Base-by-base conservation (phyloP, 306 rosid species). In the Prunus salicina region DNA sequence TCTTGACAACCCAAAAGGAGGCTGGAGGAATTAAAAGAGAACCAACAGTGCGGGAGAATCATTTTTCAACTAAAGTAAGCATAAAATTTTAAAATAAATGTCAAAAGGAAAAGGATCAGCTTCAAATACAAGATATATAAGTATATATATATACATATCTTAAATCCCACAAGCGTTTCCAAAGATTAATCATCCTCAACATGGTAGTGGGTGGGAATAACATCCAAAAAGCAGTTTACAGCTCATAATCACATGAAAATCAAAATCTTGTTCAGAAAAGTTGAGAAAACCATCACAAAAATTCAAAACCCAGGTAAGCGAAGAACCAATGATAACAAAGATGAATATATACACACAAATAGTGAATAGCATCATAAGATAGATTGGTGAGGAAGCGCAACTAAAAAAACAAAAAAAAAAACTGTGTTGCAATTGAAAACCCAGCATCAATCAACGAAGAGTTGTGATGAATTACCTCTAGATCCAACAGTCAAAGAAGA, bases 401-500 rank as follows among this genome's bases (percentile, higher is more conserved):
- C 45, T 1, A 45, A 25, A 25, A 8, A 47, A 6, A 55, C 28
- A 27, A 27, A 2, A 25, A 50, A 20, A 25, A 25, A 25, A 38
- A 38, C 9, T 34, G 43, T 38, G 9, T 38, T 6, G 9, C 43
- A 38, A 38, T 38, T 6, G 43, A 38, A 38, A 38, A 6, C 2
- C 43, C 43, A 38, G 8, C 43, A 38, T 6, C 43, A 38, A 38
- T 7, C 43, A 6, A 38, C 9, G 43, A 38, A 38, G 43, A 7
- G 43, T 38, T 38, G 43, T 7, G 27, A 62, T 12, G 38, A 38
- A 57, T 46, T 69, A 91, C 98, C 98, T 82, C 98, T 86, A 32
- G 81, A 19, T 75, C 96, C 97, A 52, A 90, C 83, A 6, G 98
- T 89, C 64, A 92, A 58, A 15, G 91, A 84, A 11, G 88, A 79